Conservation (phyloP, 1,139 yeast genomes). For the Candida anutae region DNA sequence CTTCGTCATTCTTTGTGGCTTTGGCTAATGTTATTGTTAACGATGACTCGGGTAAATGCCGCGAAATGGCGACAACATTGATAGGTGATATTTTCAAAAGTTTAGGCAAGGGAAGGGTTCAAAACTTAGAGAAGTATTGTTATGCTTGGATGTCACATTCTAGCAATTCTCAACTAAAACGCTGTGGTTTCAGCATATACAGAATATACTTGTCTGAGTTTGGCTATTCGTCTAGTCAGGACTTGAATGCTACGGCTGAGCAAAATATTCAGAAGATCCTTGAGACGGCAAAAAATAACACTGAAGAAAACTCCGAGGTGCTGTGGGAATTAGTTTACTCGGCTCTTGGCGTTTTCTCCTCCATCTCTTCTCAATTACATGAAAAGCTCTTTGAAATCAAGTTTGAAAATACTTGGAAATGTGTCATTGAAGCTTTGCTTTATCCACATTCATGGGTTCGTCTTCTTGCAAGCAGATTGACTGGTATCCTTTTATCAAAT, state of each 20-base stretch:
- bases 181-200: slow-evolving; percentile 75
- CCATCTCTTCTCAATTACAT: slow-evolving; percentile 24
- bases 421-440: slow-evolving; percentile 48
- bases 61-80: slow-evolving; percentile 74
- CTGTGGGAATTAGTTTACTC: slow-evolving; percentile 78
- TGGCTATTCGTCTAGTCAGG: slow-evolving; percentile 32
- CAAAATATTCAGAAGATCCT: slow-evolving; percentile 31
- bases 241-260: slow-evolving; percentile 34
- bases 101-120: slow-evolving; percentile 34
- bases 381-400: slow-evolving; percentile 20
- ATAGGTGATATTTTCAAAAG: slow-evolving; percentile 50
- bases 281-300: slow-evolving; percentile 20
- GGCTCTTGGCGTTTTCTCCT: slow-evolving; percentile 48
- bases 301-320: slow-evolving; percentile 20
- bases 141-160: slow-evolving; percentile 55
- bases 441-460: slow-evolving; percentile 95
- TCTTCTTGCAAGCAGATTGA: slow-evolving; percentile 55
- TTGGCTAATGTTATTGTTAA: slow-evolving; percentile 70
- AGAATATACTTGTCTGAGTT: slow-evolving; percentile 51
- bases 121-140: slow-evolving; percentile 50
- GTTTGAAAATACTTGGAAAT: slow-evolving; percentile 42
- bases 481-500: slow-evolving; percentile 44
- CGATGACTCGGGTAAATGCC: slow-evolving; percentile 74
- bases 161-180: slow-evolving; percentile 45
- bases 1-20: slow-evolving; percentile 76